Conservation (phyloP, 2,329 filamentous ascomycete species). For the Chrysoporthe austroafricana region DNA sequence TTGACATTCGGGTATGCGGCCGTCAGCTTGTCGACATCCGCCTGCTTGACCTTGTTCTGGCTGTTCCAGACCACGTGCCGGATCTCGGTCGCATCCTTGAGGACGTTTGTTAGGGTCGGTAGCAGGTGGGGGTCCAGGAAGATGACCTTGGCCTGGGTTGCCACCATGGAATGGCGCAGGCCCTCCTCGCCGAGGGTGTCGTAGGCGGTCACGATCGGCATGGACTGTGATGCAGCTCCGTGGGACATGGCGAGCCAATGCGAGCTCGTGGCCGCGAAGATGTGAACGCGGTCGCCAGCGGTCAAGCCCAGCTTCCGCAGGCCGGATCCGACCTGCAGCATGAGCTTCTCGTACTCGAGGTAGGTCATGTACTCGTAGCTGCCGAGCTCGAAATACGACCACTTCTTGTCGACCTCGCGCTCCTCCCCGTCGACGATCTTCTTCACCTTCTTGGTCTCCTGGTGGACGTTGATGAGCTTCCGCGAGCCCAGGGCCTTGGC, state of each 20-base stretch:
- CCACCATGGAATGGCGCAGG: conserved; percentile 72
- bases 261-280: conserved; percentile 74
- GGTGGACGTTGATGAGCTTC: conserved; percentile 74
- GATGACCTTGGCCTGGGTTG: conserved; percentile 72
- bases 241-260: conserved; percentile 58
- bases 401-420: conserved; percentile 80
- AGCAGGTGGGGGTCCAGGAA: conserved; percentile 75
- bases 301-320: conserved; percentile 73
- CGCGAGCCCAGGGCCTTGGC: conserved; percentile 70
- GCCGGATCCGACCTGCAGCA: conserved; percentile 69
- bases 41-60: conserved; percentile 56
- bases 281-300: conserved; percentile 72
- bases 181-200: conserved; percentile 80
- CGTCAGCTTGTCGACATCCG: conserved; percentile 54
- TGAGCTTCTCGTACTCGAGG: conserved; percentile 74
- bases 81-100: conserved; percentile 55
- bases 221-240: conserved; percentile 69
- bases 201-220: conserved; percentile 84
- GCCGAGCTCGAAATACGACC: conserved; percentile 86
- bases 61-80: conserved; percentile 59
- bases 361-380: conserved; percentile 78
- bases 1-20: conserved; percentile 52
- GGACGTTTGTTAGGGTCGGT: conserved; percentile 57
- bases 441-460: conserved; percentile 88
- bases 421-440: conserved; percentile 83